phyloP scores from a whole-genome alignment of 2,329 filamentous ascomycete genomes.

The Lachnellula suecica region DNA sequence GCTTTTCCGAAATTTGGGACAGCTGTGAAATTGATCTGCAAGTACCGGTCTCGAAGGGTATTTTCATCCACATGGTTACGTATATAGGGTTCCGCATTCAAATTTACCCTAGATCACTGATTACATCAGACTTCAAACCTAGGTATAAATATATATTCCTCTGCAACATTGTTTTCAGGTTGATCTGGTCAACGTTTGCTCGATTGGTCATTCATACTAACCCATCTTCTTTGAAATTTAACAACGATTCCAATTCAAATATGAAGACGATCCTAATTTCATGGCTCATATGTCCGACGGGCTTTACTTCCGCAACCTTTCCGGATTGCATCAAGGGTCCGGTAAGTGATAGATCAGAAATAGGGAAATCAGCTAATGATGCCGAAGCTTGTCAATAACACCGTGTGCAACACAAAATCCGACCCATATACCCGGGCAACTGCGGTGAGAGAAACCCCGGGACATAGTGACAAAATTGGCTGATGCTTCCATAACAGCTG shows the following conservation, averaged over 20 bases:
- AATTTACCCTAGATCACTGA: background rate
- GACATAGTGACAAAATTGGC: background rate
- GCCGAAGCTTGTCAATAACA: conserved; percentile 34
- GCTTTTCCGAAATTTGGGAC: background rate
- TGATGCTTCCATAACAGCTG: conserved; percentile 4
- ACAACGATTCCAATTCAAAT: background rate
- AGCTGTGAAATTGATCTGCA: background rate
- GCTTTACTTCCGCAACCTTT: conserved; percentile 30
- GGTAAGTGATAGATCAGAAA: conserved; percentile 28
- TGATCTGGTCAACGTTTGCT: background rate
- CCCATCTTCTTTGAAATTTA: background rate
- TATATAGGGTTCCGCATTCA: background rate
- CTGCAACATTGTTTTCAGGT: background rate
- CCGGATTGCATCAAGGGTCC: conserved; percentile 53
- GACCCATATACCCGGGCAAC: background rate
- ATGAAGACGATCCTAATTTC: background rate
- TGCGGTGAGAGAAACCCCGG: background rate
- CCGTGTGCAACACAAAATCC: conserved; percentile 17
- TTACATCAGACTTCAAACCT: background rate
- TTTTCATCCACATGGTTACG: background rate
- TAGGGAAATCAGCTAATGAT: background rate
- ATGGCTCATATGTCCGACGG: background rate
- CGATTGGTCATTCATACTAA: background rate
- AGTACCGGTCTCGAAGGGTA: background rate
- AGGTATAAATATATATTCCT: background rate